Base-by-base conservation (phyloP, 768 basidiomycete genomes). In the Piloderma croceum region DNA sequence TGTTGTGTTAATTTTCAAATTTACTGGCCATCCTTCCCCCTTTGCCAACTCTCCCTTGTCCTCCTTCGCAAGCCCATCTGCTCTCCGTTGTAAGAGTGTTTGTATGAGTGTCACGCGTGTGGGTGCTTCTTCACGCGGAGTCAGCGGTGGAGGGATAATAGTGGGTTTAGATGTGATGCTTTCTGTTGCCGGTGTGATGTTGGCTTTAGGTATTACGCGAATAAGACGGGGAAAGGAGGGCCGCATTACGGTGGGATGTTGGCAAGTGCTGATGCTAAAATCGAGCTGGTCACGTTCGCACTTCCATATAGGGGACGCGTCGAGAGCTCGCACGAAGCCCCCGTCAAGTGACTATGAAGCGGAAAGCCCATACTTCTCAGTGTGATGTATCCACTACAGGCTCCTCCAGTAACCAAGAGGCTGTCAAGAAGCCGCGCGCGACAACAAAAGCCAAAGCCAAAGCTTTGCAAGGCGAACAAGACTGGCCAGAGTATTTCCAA, bases 401-500 rank as follows among this genome's bases (percentile, higher is more conserved):
- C 7, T 36, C 1, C 17, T 23, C 0, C 10, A 43, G 17, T 10
- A 27, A 2, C 29, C 41, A 7, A 61, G 61, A 35, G 57, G 45
- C 38, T 31, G 22, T 17, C 48, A 39, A 36, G 51, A 7, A 9
- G 47, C 31, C 13, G 27, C 48, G 0, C 13, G 34, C 19, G 47
- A 38, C 22, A 25, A 31, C 4, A 61, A 41, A 31, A 35, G 23
- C 19, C 49, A 60, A 34, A 49, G 36, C 27, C 54, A 58, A 39
- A 42, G 49, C n/a, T n/a, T n/a, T n/a, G n/a, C 43, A 51, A 32
- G 36, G 47, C 19, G 34, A 43, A 21, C 34, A 45, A 13, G 39
- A 48, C 29, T 86, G 83, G 80, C 81, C 83, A 4, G 70, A 75
- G 20, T 73, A 86, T 52, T 85, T 87, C 44, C 63, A 74, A 39